Base-by-base conservation (phyloP, 2,329 filamentous ascomycete genomes). In the Aspergillus sp. region DNA sequence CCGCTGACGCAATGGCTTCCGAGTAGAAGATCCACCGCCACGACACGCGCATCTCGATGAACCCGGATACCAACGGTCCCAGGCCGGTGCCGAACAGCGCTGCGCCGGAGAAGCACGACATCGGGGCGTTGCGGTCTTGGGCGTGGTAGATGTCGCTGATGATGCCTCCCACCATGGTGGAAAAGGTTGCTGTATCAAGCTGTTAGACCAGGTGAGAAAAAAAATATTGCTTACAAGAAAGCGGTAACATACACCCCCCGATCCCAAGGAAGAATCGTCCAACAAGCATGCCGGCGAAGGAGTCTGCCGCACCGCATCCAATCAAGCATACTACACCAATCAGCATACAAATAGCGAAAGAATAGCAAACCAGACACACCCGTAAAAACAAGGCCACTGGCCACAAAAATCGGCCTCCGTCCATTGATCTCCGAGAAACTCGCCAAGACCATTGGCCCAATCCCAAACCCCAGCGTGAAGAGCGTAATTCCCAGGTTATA, bases 11-110 rank as follows among this genome's bases (percentile, higher is more conserved):
- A 47, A 94, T 86, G 9, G 80, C 78, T 58, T 94, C 88, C 35
- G 88, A 73, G 77, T 87, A 93, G 63, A 93, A 93, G 0, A 88
- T 80, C 88, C 88, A 94, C 51, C 86, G 79, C 86, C 86, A 94
- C 3, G 67, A 74, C 2, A 78, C 72, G 41, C 79, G 72, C 43
- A 85, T 70, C 0, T 82, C 77, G 54, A 94, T 80, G 47, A 84
- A 79, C 0, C 84, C 79, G 7, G 76, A 77, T 1, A 88, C 72
- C 4, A 94, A 62, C 0, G 88, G 88, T 0, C 88, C 88, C 1
- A 83, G 67, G 0, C 87, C 88, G 0, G 87, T 91, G 0, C 87
- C 89, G 7, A 83, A 73, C 0, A 94, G 69, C 0, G 87, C 88
- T 3, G 74, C 73, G 1, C 85, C 86, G 29, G 83, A 84, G 63